Evolutionary conservation across 2,329 filamentous ascomycete species (phyloP).

Genomic region (Xylariaceae sp.): DNA sequence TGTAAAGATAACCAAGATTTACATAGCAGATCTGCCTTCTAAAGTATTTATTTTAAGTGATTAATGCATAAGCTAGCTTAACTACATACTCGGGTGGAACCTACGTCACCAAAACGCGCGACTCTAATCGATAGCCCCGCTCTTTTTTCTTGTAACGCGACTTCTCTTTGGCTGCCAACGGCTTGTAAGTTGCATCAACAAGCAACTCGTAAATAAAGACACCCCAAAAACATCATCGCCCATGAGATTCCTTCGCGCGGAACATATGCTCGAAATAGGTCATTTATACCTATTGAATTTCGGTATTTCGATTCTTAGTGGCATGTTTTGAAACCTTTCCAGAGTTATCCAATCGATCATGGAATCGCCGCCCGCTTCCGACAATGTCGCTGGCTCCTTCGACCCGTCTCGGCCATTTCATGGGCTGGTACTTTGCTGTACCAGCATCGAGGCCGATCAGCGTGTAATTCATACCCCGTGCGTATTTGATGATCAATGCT

Average conservation of each 20-base stretch:
- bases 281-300: not conserved
- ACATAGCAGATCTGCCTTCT: no score
- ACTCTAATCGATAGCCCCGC: not conserved
- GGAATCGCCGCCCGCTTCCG: slow-evolving; percentile 25
- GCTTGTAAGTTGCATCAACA: no score
- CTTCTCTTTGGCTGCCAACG: not conserved
- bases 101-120: not conserved
- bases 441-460: slow-evolving; percentile 72
- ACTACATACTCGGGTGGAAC: no score
- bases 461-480: slow-evolving; percentile 51
- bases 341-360: slow-evolving; percentile 11
- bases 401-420: slow-evolving; percentile 60
- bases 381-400: slow-evolving; percentile 28
- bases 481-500: not conserved
- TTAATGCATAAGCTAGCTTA: not conserved
- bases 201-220: no score
- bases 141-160: not conserved
- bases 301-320: not conserved
- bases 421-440: slow-evolving; percentile 80
- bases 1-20: no score
- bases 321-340: slow-evolving; percentile 9
- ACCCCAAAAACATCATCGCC: not conserved
- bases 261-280: not conserved
- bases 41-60: no score
- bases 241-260: not conserved